Evolutionary conservation across 2,329 filamentous ascomycete species (phyloP).

Genomic region (Bipolaris sorokiniana): DNA sequence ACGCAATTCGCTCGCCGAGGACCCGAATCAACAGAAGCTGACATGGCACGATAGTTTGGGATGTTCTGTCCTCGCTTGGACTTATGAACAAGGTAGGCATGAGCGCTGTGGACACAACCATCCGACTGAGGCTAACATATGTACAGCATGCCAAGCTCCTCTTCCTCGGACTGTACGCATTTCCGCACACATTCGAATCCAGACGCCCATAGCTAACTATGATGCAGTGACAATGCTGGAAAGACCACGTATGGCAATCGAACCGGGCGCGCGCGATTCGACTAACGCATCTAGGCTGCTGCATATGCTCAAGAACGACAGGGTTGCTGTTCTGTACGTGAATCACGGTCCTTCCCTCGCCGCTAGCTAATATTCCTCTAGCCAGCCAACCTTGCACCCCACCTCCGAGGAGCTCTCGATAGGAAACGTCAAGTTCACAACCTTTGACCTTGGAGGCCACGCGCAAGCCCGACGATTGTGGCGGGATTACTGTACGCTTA

Average conservation of each 20-base stretch:
- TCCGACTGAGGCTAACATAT: slow-evolving; percentile 12
- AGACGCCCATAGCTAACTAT: slow-evolving; percentile 53
- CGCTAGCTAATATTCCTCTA: slow-evolving; percentile 13
- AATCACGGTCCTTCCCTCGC: not conserved
- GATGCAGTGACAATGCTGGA: slow-evolving; percentile 91
- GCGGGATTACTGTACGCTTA: slow-evolving; percentile 46
- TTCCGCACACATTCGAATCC: not conserved
- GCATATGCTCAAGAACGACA: slow-evolving; percentile 91
- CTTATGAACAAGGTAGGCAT: slow-evolving; percentile 75
- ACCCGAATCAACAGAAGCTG: slow-evolving; percentile 4
- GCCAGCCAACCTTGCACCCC: slow-evolving; percentile 51
- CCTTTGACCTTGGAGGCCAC: slow-evolving; percentile 70
- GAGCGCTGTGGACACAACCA: not conserved
- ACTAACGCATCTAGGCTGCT: slow-evolving; percentile 59
- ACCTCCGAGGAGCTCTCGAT: slow-evolving; percentile 68
- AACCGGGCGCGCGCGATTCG: slow-evolving; percentile 1
- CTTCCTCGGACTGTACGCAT: slow-evolving; percentile 73
- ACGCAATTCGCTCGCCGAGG: not conserved
- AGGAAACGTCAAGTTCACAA: slow-evolving; percentile 78
- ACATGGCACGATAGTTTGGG: slow-evolving; percentile 68
- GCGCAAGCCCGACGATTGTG: slow-evolving; percentile 50
- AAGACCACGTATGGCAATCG: slow-evolving; percentile 74
- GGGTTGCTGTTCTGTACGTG: slow-evolving; percentile 83
- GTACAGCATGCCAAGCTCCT: slow-evolving; percentile 65
- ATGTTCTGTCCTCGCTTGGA: slow-evolving; percentile 84